Conservation (phyloP, 768 basidiomycete genomes). For the Lactarius trivialis region DNA sequence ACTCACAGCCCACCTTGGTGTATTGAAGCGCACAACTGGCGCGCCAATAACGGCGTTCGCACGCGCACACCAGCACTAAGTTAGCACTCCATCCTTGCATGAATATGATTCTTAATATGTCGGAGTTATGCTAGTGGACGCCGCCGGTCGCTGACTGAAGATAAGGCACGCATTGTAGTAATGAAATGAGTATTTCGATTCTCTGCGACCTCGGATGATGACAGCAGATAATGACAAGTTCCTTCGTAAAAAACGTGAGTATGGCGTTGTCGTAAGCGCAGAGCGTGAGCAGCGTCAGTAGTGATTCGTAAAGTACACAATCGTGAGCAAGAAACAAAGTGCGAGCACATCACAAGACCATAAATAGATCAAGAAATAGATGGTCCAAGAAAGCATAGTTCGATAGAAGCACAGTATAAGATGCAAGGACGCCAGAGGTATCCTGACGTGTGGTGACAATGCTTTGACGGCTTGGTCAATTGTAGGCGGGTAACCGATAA, state of each 20-base stretch:
- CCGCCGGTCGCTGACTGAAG: not conserved
- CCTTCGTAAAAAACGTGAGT: constrained; percentile 1
- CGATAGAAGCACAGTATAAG: constrained; percentile 1
- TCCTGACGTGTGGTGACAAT: not conserved
- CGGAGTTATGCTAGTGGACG: not conserved
- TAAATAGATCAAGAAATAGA: not conserved
- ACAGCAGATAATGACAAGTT: not conserved
- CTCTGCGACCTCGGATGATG: not conserved
- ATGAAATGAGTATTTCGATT: not conserved
- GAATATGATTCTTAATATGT: not conserved
- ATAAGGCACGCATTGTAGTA: not conserved
- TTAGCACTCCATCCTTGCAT: not conserved
- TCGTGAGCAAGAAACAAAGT: constrained; percentile 16
- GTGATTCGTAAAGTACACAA: constrained; percentile 13
- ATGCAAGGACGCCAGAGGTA: not conserved
- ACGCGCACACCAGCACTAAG: not conserved
- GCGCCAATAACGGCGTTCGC: constrained; percentile 17
- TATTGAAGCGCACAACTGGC: constrained; percentile 14
- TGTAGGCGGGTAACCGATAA: not conserved
- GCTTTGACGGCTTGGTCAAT: not conserved
- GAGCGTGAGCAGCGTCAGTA: constrained; percentile 5
- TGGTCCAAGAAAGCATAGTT: not conserved
- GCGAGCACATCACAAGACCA: not conserved
- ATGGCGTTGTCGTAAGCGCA: constrained; percentile 7
- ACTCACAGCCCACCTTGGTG: constrained; percentile 13